Evolutionary conservation across 495 filamentous ascomycete genomes (phyloP).

Genomic region (Aspergillus olivimuriae): DNA sequence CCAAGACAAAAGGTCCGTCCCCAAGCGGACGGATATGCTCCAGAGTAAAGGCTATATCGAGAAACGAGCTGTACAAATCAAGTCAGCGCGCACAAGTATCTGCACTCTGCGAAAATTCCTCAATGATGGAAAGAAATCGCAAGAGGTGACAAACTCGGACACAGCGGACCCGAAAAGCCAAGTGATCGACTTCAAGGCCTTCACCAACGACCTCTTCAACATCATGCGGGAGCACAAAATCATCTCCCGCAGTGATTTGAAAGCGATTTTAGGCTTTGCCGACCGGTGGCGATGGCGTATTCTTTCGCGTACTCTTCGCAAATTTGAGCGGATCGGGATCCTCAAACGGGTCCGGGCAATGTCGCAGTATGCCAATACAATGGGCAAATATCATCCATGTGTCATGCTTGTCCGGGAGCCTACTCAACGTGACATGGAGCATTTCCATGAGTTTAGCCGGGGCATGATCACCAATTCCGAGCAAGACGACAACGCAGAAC

Average conservation of each 20-base stretch:
- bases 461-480: constrained; percentile 25
- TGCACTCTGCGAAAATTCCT: constrained; percentile 59
- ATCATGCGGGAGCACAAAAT: constrained; percentile 39
- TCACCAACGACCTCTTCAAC: constrained; percentile 40
- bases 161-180: background rate
- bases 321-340: constrained; percentile 62
- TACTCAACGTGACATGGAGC: constrained; percentile 54
- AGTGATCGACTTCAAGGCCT: constrained; percentile 37
- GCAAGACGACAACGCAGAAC: constrained; percentile 32
- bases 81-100: constrained; percentile 59
- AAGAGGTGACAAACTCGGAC: background rate
- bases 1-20: constrained; percentile 86
- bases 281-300: constrained; percentile 60
- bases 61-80: constrained; percentile 63
- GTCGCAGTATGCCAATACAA: constrained; percentile 31
- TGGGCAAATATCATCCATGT: constrained; percentile 44
- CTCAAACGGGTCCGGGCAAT: constrained; percentile 62
- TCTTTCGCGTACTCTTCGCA: constrained; percentile 60
- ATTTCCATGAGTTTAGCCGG: constrained; percentile 41
- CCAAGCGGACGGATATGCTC: constrained; percentile 70
- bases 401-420: constrained; percentile 73
- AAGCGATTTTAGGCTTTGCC: constrained; percentile 51
- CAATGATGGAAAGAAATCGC: constrained; percentile 2
- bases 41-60: constrained; percentile 76
- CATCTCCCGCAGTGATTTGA: constrained; percentile 55